Conservation (phyloP, 2,329 filamentous ascomycete genomes). For the Aspergillus sp. region DNA sequence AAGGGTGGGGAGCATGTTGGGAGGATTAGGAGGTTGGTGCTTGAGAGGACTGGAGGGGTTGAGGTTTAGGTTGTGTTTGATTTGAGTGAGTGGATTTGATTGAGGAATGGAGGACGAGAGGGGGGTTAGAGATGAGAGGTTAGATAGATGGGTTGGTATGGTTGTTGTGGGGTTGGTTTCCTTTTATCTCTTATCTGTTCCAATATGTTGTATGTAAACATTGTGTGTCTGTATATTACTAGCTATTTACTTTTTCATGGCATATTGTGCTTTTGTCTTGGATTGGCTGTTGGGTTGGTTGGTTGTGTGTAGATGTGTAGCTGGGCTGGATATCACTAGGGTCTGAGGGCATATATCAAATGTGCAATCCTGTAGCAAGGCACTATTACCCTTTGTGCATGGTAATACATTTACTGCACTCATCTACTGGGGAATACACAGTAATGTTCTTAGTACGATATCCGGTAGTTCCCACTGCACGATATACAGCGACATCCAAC, state of each 20-base stretch:
- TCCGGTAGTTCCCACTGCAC: too few species aligned
- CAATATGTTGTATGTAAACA: slow-evolving; percentile 1
- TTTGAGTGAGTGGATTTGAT: background rate
- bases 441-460: too few species aligned
- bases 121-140: too few species aligned
- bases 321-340: too few species aligned
- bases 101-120: background rate
- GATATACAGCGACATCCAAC: too few species aligned
- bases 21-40: slow-evolving; percentile 33
- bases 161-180: background rate
- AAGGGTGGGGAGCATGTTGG: slow-evolving; percentile 27
- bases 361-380: too few species aligned
- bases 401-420: too few species aligned
- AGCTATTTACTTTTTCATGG: background rate
- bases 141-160: background rate
- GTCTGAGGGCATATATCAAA: too few species aligned
- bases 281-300: too few species aligned
- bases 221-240: slow-evolving; percentile 9
- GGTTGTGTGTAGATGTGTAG: too few species aligned
- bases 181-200: background rate
- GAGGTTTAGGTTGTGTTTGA: background rate
- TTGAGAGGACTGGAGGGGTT: slow-evolving; percentile 19
- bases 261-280: background rate
- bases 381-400: too few species aligned
- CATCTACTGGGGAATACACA: too few species aligned